phyloP scores from a whole-genome alignment of 176 grass and related monocot species.

The Zizania latifolia region DNA sequence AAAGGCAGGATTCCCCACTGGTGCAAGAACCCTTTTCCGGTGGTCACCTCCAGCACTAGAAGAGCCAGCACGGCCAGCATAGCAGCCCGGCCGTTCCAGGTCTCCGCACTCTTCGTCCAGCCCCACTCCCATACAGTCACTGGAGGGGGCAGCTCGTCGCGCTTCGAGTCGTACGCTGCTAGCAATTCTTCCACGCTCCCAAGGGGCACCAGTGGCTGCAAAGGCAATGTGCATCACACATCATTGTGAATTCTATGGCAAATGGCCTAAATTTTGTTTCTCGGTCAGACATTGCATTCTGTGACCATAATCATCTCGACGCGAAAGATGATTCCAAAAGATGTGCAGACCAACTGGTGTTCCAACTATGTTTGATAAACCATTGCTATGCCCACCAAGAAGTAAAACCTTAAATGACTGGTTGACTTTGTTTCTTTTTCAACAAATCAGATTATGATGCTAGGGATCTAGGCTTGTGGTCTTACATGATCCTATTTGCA shows the following conservation, averaged over 20 bases:
- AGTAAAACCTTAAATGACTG: neutral
- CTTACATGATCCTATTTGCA: neutral
- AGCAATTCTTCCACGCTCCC: slow-evolving; percentile 94
- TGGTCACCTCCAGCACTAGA: slow-evolving; percentile 82
- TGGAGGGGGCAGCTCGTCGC: slow-evolving; percentile 71
- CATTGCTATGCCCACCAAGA: neutral
- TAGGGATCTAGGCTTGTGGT: neutral
- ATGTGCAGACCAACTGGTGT: neutral
- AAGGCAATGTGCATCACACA: slow-evolving; percentile 14
- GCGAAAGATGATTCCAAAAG: neutral
- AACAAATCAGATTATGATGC: neutral
- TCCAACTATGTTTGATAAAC: neutral
- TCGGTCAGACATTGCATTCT: neutral
- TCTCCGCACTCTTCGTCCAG: slow-evolving; percentile 94
- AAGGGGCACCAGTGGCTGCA: slow-evolving; percentile 88
- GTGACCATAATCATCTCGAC: neutral
- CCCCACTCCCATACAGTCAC: slow-evolving; percentile 96
- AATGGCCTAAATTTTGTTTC: neutral
- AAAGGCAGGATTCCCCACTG: slow-evolving; percentile 84
- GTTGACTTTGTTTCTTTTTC: neutral
- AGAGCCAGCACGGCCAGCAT: slow-evolving; percentile 86
- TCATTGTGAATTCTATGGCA: slow-evolving; percentile 17
- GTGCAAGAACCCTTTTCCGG: slow-evolving; percentile 90
- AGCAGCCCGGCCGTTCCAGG: slow-evolving; percentile 92
- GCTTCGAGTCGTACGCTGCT: slow-evolving; percentile 83